These are phyloP conservation scores for Scleromitrula shiraiana DNA, from an alignment of 2,329 filamentous ascomycete species.

Conservation along the genomic window DNA sequence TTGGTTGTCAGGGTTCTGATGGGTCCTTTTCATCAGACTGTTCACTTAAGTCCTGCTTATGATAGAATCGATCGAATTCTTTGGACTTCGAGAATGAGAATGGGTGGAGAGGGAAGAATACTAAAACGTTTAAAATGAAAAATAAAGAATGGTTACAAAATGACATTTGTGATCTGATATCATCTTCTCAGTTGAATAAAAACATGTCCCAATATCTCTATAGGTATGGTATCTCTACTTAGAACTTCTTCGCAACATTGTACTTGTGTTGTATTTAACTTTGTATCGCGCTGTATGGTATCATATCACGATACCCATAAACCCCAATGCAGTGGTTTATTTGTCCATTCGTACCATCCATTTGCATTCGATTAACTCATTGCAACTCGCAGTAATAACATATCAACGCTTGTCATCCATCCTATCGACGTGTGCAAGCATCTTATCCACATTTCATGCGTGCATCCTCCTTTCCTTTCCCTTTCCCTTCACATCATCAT, in stretches of 20 bases:
- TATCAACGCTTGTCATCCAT: background rate
- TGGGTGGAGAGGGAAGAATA: too few relatives aligned
- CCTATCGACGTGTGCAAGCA: too few relatives aligned
- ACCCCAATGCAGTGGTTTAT: too few relatives aligned
- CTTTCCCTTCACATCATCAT: background rate
- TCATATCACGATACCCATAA: background rate
- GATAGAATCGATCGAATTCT: conserved; percentile 19
- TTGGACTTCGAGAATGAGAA: background rate
- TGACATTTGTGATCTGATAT: too few relatives aligned
- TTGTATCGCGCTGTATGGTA: too few relatives aligned
- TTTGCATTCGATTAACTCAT: too few relatives aligned
- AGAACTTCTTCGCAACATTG: background rate
- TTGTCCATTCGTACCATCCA: too few relatives aligned
- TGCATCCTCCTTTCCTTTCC: background rate
- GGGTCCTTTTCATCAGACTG: conserved; percentile 25
- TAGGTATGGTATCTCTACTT: too few relatives aligned
- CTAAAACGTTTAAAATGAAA: too few relatives aligned
- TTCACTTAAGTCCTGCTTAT: conserved; percentile 24
- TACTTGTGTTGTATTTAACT: background rate
- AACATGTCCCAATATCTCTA: too few relatives aligned
- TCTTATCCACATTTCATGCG: background rate
- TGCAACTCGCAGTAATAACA: too few relatives aligned
- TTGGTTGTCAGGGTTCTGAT: conserved; percentile 19
- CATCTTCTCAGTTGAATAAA: too few relatives aligned
- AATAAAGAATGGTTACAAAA: background rate